Evolutionary conservation across 345 rosid species (phyloP).

Genomic region (Eutrema heterophyllum): DNA sequence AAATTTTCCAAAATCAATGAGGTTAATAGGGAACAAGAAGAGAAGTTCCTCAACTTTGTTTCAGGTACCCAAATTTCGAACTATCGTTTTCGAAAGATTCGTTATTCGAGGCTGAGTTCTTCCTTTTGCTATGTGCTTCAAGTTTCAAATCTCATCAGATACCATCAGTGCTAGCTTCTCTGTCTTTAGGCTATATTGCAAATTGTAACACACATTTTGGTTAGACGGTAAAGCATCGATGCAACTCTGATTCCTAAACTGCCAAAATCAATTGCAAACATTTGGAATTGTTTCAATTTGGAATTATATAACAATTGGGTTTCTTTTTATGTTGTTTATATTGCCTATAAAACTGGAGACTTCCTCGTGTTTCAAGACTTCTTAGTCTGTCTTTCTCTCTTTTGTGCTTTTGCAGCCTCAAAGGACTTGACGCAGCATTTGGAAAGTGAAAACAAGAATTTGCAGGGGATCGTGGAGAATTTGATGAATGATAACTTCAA

Average conservation of each 20-base stretch:
- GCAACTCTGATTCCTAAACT: neutral
- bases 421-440: constrained; percentile 65
- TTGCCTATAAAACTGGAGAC: neutral
- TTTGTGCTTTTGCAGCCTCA: constrained; percentile 46
- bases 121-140: neutral
- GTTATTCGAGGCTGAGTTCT: neutral
- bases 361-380: neutral
- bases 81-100: neutral
- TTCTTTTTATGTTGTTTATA: neutral
- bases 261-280: neutral
- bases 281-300: neutral
- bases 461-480: constrained; percentile 37
- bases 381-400: neutral
- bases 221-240: neutral
- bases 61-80: constrained; percentile 38
- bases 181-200: neutral
- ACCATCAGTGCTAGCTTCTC: neutral
- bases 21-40: constrained; percentile 59
- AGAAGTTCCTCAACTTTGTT: constrained; percentile 55
- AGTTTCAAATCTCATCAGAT: neutral
- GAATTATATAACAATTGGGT: neutral
- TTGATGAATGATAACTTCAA: constrained; percentile 44
- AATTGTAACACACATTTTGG: neutral
- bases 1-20: constrained; percentile 51
- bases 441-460: constrained; percentile 50